Percentiles rank a stretch among this genome's conserved stretches.
Conservation (phyloP, 495 filamentous ascomycete species). For the Tuber borchii region DNA sequence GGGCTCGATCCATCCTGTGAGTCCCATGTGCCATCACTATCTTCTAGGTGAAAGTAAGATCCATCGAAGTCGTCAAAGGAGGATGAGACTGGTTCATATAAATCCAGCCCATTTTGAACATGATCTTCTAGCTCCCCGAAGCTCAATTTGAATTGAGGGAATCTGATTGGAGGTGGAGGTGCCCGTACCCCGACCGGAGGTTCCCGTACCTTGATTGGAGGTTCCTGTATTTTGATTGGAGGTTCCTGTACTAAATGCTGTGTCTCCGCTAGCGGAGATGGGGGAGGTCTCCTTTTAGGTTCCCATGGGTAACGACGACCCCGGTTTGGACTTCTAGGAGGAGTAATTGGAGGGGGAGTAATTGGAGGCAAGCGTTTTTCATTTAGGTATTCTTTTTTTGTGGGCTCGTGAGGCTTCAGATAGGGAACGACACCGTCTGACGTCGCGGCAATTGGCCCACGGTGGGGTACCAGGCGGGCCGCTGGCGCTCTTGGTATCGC, state of each 20-base stretch:
- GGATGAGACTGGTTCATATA: background rate
- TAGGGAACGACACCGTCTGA: background rate
- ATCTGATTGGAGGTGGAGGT: background rate
- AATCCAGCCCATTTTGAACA: background rate
- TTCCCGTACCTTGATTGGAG: too few species aligned
- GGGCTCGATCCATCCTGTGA: background rate
- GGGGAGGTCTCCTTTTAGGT: background rate
- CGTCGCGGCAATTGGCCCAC: background rate
- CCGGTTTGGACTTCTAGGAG: background rate
- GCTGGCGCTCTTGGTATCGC: background rate
- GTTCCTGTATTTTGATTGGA: too few species aligned
- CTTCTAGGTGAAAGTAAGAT: background rate
- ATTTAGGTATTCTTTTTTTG: background rate
- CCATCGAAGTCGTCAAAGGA: background rate
- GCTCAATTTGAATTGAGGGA: background rate
- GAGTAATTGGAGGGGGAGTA: background rate
- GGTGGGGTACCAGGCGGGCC: background rate
- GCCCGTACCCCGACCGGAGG: too few species aligned
- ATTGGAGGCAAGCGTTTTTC: background rate
- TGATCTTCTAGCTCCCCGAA: background rate
- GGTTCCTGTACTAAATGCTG: too few species aligned
- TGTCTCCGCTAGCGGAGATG: background rate
- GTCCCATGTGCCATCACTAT: background rate
- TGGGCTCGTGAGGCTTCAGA: background rate
- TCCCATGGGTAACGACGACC: background rate